Base-by-base conservation (phyloP, 1,284 basidiomycete species). In the Meripilus lineatus region DNA sequence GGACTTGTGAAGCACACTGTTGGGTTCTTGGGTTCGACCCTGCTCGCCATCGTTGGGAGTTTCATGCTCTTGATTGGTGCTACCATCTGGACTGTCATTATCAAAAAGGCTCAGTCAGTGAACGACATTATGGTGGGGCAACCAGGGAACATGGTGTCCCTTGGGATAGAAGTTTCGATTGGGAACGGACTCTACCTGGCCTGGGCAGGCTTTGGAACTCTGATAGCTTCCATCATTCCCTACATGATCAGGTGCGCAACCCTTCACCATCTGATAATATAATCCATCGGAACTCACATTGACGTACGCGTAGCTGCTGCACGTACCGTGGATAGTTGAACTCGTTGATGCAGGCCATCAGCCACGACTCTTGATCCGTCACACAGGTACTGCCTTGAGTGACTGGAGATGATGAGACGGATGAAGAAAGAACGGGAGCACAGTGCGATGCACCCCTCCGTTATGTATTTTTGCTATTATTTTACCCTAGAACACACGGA, bases 41-140 rank as follows among this genome's bases (percentile, higher is more conserved):
- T 74, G 2, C 74, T 83, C 53, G 73, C 83, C 21, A 63, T 81
- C 42, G 50, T 83, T 23, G 79, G 80, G 23, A 75, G 76, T 40
- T 46, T 84, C 17, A 70, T 85, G 45, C 58, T 87, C 38, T 69
- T 90, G 39, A 76, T 86, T 30, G 84, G 79, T 15, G 79, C 79
- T 11, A 72, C 77, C 32, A 79, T 89, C 47, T 90, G 85, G 84
- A 89, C 88, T 3, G 75, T 79, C 38, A 70, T 87, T 40, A 72
- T 90, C 35, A 76, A 79, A 53, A 84, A 81, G 58, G 67, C 73
- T 3, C 67, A 80, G 53, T 65, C 63, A 23, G 69, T 89, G 47
- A 88, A 88, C 58, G 58, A 65, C 26, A 54, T 75, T 45, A 51
- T 74, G 30, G 64, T 81, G 32, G 64, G 67, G 3, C 57, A 64